These are phyloP conservation scores for Incumbomyces delicatus DNA, from an alignment of 2,329 filamentous ascomycete genomes.

Conservation along the genomic window DNA sequence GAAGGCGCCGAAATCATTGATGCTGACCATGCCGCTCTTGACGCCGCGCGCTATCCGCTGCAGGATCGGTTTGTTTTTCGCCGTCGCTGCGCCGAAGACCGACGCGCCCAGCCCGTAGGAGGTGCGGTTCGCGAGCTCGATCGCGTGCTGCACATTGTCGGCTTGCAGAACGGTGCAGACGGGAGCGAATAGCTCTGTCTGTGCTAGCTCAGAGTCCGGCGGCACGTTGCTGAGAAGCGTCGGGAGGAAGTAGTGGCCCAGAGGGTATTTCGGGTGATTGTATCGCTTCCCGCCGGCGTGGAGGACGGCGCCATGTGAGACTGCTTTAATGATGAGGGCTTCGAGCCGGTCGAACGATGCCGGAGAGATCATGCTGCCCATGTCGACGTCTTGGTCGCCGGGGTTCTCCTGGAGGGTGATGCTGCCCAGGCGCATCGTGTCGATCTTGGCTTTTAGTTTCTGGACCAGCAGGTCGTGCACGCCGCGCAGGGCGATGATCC, in stretches of 20 bases:
- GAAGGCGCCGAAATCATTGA: slow-evolving; percentile 91
- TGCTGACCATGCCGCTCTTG: slow-evolving; percentile 77
- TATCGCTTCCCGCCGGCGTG: slow-evolving; percentile 68
- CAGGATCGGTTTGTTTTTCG: slow-evolving; percentile 37
- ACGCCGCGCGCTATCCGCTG: slow-evolving; percentile 48
- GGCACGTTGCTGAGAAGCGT: slow-evolving; percentile 89
- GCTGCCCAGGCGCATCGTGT: slow-evolving; percentile 64
- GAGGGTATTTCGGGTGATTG: slow-evolving; percentile 60
- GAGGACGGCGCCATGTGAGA: slow-evolving; percentile 67
- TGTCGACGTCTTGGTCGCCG: slow-evolving; percentile 44
- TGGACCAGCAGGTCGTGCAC: slow-evolving; percentile 65
- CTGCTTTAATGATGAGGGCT: slow-evolving; percentile 63
- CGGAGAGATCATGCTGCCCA: slow-evolving; percentile 83
- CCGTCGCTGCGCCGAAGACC: slow-evolving; percentile 65
- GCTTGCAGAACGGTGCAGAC: slow-evolving; percentile 79
- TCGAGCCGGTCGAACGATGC: slow-evolving; percentile 68
- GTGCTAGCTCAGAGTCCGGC: slow-evolving; percentile 72
- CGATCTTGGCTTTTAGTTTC: slow-evolving; percentile 63
- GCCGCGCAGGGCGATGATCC: slow-evolving; percentile 69
- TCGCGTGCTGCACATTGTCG: slow-evolving; percentile 53
- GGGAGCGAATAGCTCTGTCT: slow-evolving; percentile 86
- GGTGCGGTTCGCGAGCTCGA: slow-evolving; percentile 72
- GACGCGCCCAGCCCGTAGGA: slow-evolving; percentile 78
- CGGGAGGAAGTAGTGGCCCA: slow-evolving; percentile 84
- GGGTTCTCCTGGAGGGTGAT: slow-evolving; percentile 42